These are phyloP conservation scores for Talaromyces amestolkiae DNA, from an alignment of 2,329 filamentous ascomycete genomes.

Conservation along the genomic window DNA sequence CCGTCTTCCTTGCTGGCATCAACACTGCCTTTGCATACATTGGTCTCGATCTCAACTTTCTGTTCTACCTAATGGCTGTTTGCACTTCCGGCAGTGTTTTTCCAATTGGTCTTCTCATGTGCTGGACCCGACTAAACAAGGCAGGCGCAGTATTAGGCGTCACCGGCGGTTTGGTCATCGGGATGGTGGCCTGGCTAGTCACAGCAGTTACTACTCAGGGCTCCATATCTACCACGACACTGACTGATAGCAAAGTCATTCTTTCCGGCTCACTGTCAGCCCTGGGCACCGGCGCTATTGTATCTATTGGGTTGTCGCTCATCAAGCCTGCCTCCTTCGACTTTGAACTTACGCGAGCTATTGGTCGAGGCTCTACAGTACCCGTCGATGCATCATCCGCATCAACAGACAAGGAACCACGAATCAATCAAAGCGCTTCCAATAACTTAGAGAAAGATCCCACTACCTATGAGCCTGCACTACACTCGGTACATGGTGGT, in stretches of 20 bases:
- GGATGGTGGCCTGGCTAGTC: slow-evolving; percentile 3
- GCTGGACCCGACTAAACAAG: background rate
- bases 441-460: background rate
- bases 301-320: slow-evolving; percentile 1
- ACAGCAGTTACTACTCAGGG: slow-evolving; percentile 2
- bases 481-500: background rate
- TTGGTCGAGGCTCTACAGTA: background rate
- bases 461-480: background rate
- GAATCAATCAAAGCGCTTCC: background rate
- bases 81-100: background rate
- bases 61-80: slow-evolving; percentile 4
- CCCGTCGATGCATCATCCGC: background rate
- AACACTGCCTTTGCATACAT: slow-evolving; percentile 5
- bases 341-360: slow-evolving; percentile 5
- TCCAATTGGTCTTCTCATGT: slow-evolving; percentile 2
- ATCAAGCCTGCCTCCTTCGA: slow-evolving; percentile 9
- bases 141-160: background rate
- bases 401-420: background rate
- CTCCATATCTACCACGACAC: slow-evolving; percentile 3
- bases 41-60: slow-evolving; percentile 4
- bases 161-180: slow-evolving; percentile 4
- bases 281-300: background rate
- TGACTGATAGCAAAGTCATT: slow-evolving; percentile 6
- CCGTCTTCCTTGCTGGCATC: slow-evolving; percentile 48
- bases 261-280: slow-evolving; percentile 1